These are phyloP conservation scores for Aulographum hederae DNA, from an alignment of 2,329 filamentous ascomycete species.

Conservation along the genomic window DNA sequence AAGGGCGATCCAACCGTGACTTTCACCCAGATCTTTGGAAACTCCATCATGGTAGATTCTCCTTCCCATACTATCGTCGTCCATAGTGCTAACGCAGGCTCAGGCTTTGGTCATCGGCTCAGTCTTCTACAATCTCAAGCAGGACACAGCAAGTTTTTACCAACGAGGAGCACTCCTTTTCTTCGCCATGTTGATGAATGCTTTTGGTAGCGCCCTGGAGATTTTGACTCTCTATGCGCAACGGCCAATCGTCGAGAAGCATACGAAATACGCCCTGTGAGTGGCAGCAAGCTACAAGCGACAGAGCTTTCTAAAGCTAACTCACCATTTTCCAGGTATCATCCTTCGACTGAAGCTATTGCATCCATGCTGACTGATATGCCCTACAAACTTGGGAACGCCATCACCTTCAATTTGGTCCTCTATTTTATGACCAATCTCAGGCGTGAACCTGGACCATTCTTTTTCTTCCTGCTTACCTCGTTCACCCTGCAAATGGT, in stretches of 20 bases:
- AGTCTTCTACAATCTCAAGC: constrained; percentile 60
- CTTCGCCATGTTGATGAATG: constrained; percentile 76
- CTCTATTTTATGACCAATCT: constrained; percentile 82
- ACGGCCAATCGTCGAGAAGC: constrained; percentile 84
- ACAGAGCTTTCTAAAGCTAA: too few species aligned
- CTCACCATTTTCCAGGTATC: too few species aligned
- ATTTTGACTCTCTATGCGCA: constrained; percentile 77
- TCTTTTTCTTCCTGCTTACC: constrained; percentile 74
- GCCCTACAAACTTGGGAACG: constrained; percentile 63
- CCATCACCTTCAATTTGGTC: constrained; percentile 58
- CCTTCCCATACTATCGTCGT: too few species aligned
- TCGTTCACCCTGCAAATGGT: constrained; percentile 53
- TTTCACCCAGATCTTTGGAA: constrained; percentile 48
- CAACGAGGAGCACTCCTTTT: constrained; percentile 65
- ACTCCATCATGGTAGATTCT: constrained; percentile 58
- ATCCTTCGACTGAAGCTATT: constrained; percentile 75
- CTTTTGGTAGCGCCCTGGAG: constrained; percentile 64
- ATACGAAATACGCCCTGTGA: constrained; percentile 65
- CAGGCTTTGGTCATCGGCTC: constrained; percentile 61
- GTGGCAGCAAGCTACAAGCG: too few species aligned
- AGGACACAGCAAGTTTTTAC: constrained; percentile 56
- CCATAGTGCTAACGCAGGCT: too few species aligned
- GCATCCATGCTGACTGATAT: constrained; percentile 74
- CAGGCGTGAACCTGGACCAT: constrained; percentile 51
- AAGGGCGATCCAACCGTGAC: constrained; percentile 61